These are phyloP conservation scores for Hymenoscyphus fructigenus DNA, from an alignment of 2,329 filamentous ascomycete genomes.

Conservation along the genomic window DNA sequence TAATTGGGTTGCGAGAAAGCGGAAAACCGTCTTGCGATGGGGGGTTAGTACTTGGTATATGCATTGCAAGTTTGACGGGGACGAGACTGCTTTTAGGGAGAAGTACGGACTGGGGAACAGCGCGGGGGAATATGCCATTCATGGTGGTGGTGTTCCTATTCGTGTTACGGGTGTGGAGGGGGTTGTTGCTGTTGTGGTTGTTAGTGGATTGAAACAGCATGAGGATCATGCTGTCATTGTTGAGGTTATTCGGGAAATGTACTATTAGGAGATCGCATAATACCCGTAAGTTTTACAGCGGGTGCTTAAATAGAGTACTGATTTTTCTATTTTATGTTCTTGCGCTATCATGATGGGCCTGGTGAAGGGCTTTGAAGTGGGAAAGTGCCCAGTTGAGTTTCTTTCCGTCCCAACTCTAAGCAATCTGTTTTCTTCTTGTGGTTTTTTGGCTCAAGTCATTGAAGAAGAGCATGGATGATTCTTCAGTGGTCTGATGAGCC, in stretches of 20 bases:
- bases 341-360: too few species aligned
- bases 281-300: too few species aligned
- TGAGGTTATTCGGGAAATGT: constrained; percentile 44
- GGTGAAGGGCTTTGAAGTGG: too few species aligned
- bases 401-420: too few species aligned
- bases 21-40: constrained; percentile 69
- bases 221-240: constrained; percentile 77
- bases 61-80: constrained; percentile 62
- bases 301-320: too few species aligned
- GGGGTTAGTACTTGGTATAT: constrained; percentile 70
- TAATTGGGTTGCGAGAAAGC: constrained; percentile 68
- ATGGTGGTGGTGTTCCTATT: constrained; percentile 75
- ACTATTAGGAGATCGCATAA: background rate
- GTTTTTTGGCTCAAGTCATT: too few species aligned
- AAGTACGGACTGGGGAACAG: constrained; percentile 63
- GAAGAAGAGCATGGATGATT: too few species aligned
- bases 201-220: constrained; percentile 73
- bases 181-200: constrained; percentile 70
- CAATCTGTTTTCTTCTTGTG: too few species aligned
- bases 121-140: constrained; percentile 67
- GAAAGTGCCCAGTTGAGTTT: too few species aligned
- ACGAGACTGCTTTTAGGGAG: constrained; percentile 63
- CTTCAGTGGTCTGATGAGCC: too few species aligned
- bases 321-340: too few species aligned
- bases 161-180: constrained; percentile 73